Conservation (phyloP, 345 rosid species). For the thale cress (Arabidopsis thaliana) region DNA sequence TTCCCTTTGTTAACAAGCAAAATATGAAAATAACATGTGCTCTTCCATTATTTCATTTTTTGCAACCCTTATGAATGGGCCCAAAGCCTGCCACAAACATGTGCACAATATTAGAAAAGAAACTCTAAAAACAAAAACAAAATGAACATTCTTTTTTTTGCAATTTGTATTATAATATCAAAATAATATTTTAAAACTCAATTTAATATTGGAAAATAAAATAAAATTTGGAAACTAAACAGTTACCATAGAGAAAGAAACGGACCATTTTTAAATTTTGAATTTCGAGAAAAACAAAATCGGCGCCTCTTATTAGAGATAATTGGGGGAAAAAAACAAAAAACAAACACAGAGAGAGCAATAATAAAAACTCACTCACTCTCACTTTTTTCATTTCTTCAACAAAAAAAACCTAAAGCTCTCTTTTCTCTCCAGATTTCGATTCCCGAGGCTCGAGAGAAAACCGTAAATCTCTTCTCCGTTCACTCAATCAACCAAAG, state of each 20-base stretch:
- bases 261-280: slow-evolving; percentile 7
- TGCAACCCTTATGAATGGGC: not conserved
- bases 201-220: too few relatives aligned
- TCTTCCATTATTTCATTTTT: not conserved
- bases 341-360: not conserved
- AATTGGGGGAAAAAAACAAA: not conserved
- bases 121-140: not conserved
- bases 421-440: not conserved
- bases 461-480: not conserved
- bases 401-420: slow-evolving; percentile 15
- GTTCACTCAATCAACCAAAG: slow-evolving; percentile 12
- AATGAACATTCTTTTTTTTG: not conserved
- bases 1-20: slow-evolving; percentile 1
- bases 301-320: slow-evolving; percentile 18
- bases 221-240: not conserved
- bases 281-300: slow-evolving; percentile 26
- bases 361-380: slow-evolving; percentile 15
- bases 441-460: not conserved
- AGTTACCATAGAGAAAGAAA: not conserved
- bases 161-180: not conserved
- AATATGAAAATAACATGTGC: not conserved
- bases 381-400: not conserved
- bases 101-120: not conserved
- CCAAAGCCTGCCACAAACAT: slow-evolving; percentile 9
- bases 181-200: too few relatives aligned